Conservation (phyloP, 1,284 basidiomycete species). For the Ustilago vetiveriae region DNA sequence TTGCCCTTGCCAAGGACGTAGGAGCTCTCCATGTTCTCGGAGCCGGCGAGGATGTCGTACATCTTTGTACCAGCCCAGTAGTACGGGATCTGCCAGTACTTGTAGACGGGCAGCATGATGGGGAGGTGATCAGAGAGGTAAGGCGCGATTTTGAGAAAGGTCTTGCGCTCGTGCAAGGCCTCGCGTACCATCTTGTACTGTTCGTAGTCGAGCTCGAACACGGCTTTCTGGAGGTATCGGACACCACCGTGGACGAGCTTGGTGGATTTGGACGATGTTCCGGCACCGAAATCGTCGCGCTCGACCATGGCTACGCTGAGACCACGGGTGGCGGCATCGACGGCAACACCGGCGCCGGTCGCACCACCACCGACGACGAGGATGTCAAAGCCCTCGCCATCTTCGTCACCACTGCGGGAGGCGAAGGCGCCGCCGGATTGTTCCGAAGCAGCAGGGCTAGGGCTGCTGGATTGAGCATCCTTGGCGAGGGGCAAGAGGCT, state of each 20-base stretch:
- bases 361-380: conserved; percentile 90
- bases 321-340: conserved; percentile 91
- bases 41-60: conserved; percentile 93
- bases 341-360: conserved; percentile 90
- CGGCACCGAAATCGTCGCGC: conserved; percentile 88
- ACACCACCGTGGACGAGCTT: conserved; percentile 98
- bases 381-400: conserved; percentile 71
- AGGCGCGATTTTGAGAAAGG: conserved; percentile 94
- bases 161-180: conserved; percentile 89
- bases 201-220: conserved; percentile 90
- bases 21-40: conserved; percentile 94
- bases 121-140: conserved; percentile 92
- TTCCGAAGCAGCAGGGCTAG: conserved; percentile 54
- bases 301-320: conserved; percentile 93
- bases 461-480: conserved; percentile 51
- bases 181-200: conserved; percentile 91
- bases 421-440: conserved; percentile 31
- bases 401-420: conserved; percentile 41
- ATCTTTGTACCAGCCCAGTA: conserved; percentile 95
- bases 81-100: conserved; percentile 95
- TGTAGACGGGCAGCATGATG: conserved; percentile 90
- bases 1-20: conserved; percentile 90
- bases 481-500: conserved; percentile 51
- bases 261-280: conserved; percentile 92
- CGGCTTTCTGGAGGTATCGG: conserved; percentile 93